phyloP scores from a whole-genome alignment of 345 rosid genomes.

The Gynandropsis gynandra region DNA sequence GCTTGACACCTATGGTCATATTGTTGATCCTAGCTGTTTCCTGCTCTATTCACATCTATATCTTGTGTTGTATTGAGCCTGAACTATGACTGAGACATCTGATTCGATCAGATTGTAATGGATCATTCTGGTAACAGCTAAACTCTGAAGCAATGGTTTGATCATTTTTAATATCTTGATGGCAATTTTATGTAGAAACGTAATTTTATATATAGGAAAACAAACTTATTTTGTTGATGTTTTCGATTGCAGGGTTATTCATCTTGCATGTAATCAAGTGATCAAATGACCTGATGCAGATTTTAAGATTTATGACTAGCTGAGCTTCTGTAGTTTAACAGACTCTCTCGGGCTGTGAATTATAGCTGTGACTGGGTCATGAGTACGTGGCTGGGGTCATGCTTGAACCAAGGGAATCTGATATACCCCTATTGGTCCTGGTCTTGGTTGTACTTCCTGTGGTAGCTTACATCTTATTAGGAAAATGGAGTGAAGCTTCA shows the following conservation, averaged over 20 bases:
- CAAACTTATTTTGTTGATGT: slow-evolving; percentile 4
- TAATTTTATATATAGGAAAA: no score
- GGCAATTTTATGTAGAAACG: neutral
- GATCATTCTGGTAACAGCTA: neutral
- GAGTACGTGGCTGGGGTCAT: slow-evolving; percentile 73
- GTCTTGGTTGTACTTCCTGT: slow-evolving; percentile 83
- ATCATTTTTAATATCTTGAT: slow-evolving; percentile 12
- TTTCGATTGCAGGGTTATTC: slow-evolving; percentile 18
- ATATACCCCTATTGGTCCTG: slow-evolving; percentile 62
- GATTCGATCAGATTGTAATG: no score
- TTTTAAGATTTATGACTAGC: slow-evolving; percentile 19
- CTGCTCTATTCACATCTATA: neutral
- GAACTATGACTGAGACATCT: neutral
- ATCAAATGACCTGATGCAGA: neutral
- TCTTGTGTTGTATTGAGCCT: neutral
- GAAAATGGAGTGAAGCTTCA: slow-evolving; percentile 77
- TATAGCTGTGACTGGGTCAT: slow-evolving; percentile 42
- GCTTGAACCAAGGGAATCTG: slow-evolving; percentile 95
- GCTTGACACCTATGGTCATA: neutral
- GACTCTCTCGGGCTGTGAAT: slow-evolving; percentile 20
- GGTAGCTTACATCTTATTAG: slow-evolving; percentile 62
- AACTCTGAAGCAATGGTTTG: slow-evolving; percentile 1
- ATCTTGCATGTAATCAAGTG: slow-evolving; percentile 8
- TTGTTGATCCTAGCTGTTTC: neutral
- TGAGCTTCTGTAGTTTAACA: slow-evolving; percentile 29